These are phyloP conservation scores for Tolypocladium inflatum DNA, from an alignment of 2,329 filamentous ascomycete species.

Conservation along the genomic window DNA sequence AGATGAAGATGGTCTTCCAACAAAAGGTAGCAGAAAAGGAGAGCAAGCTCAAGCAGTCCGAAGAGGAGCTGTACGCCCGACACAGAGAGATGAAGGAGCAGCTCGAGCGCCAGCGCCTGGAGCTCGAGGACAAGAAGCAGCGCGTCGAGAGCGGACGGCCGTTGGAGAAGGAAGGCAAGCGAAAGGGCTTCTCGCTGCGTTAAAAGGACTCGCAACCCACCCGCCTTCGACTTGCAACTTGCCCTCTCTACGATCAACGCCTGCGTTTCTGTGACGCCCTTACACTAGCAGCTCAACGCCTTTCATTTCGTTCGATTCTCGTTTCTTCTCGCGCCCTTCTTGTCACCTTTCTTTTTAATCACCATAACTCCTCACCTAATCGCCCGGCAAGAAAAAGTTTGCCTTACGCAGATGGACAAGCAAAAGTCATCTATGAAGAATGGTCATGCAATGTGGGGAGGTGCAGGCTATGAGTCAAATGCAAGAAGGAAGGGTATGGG, in stretches of 20 bases:
- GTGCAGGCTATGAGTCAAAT: constrained; percentile 1
- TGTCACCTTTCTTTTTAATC: constrained; percentile 25
- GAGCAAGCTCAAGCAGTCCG: constrained; percentile 98
- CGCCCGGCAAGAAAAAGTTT: constrained; percentile 22
- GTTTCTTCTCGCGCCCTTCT: constrained; percentile 24
- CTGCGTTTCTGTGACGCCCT: constrained; percentile 48
- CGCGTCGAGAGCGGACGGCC: constrained; percentile 92
- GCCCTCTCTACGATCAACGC: constrained; percentile 40
- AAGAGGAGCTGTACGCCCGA: constrained; percentile 95
- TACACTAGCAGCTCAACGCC: constrained; percentile 49
- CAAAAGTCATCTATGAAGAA: constrained; percentile 26
- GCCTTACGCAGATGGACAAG: constrained; percentile 18
- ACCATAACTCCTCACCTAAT: constrained; percentile 26
- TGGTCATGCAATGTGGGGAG: constrained; percentile 21
- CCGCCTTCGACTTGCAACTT: constrained; percentile 10
- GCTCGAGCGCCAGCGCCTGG: constrained; percentile 84
- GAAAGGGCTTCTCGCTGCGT: constrained; percentile 98
- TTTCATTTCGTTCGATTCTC: constrained; percentile 38
- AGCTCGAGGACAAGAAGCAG: constrained; percentile 97
- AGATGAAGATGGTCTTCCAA: constrained; percentile 99
- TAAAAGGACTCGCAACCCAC: constrained; percentile 41
- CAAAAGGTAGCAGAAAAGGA: constrained; percentile 99
- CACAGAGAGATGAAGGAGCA: constrained; percentile 99
- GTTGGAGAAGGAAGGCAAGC: constrained; percentile 95
- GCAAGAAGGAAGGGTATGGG: not conserved